Evolutionary conservation across 352 stramenopile genomes (phyloP), one percentile per base, ranked within the genome.

Genomic region (Pythium apleroticum): DNA sequence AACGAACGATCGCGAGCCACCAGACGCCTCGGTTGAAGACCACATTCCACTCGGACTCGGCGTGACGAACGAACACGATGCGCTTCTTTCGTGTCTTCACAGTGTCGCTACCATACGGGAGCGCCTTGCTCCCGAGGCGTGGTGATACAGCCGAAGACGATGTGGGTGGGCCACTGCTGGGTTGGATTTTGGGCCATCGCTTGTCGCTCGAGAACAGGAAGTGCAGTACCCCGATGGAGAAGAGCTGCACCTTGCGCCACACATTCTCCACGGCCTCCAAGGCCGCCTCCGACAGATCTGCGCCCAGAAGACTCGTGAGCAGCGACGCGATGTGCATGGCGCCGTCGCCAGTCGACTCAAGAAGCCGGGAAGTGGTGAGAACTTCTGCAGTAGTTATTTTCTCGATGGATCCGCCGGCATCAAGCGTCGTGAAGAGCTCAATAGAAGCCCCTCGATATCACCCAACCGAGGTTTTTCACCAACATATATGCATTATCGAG

Each of bases 1-100:
- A 71, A 48, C 63, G 70, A 52, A 79, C 57, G 8, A 84, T 45
- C n/a, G 71, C 74, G 11, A 69, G 66, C 46, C 76, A 73, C 60
- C 75, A 77, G 3, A 86, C 27, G 35, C 86, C 84, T 45, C 89
- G 89, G 61, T 96, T 96, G 58, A 96, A 96, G 37, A 95, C 72
- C 53, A 89, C 78, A 66, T 96, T 96, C 88, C 88, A 96, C 65
- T 93, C 81, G 46, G 85, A 95, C 72, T 96, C 88, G 31, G 81
- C 86, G 49, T 96, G 88, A n/a, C 88, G 81, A 24, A 96, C 74
- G 64, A 96, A 96, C 9, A 96, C 50, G 30, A 96, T 73, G 46
- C 79, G 85, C 72, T 91, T 92, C 31, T 60, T 35, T 33, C 50
- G 48, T 5, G 57, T 59, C 57, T 59, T 66, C 24, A 46, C 14